Base-by-base conservation (phyloP, 305 asterid genomes). In the Plantago rigida region DNA sequence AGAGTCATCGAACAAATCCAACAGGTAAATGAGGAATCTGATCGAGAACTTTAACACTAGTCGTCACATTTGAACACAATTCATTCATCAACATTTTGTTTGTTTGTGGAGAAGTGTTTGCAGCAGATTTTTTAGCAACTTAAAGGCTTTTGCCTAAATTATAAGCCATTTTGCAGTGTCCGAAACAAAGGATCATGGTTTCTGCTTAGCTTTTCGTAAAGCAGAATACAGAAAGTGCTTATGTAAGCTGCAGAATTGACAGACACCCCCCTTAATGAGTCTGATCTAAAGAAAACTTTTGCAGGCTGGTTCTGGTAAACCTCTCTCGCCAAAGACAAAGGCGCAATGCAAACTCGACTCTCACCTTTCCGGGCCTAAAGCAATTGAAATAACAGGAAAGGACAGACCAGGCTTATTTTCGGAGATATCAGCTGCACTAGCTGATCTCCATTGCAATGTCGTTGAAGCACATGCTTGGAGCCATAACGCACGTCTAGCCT, bases 381-480 rank as follows among this genome's bases (percentile, higher is more conserved):
- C 93, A 4, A 84, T 88, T 9, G 96, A 86, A 68, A 63, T 85
- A 83, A 80, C 82, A 2, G 96, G 96, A 54, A 85, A 74, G 46
- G 96, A 86, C 70, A 65, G 96, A 62, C 88, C 93, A 0, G 94
- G 94, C 0, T 66, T 88, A 3, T 81, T 88, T 50, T 86, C 95
- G 0, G 96, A 88, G 83, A 82, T 88, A 46, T 84, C 88, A 46
- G 96, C 96, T 0, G 94, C 88, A n/a, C 48, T 86, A 22, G 87
- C 88, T 1, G 89, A 88, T 56, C 87, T 86, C 53, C 85, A 82
- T 4, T 81, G 91, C 73, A 82, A 84, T 77, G 72, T 88, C 0
- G 77, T 86, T 0, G 88, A 84, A 57, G 96, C 93, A 4, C 89
- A 88, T 29, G 87, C 89, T 0, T 88, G 96, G 96, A 82, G 81